These are phyloP conservation scores for Teunomyces panamensis DNA, from an alignment of 805 yeast genomes.

Conservation along the genomic window DNA sequence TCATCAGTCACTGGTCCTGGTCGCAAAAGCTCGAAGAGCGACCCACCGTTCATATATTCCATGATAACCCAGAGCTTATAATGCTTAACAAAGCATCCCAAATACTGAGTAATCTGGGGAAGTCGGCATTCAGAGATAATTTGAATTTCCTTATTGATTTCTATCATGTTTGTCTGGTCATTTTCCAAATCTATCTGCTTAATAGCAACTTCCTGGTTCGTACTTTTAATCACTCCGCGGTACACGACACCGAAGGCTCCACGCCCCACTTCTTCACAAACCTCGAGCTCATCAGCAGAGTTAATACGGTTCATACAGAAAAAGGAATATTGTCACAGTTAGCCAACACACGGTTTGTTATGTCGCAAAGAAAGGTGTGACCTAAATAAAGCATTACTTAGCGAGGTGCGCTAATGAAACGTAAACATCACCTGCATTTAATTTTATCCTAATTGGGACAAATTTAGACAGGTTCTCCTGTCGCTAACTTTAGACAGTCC, in stretches of 20 bases:
- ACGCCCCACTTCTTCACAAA: slow-evolving; percentile 59
- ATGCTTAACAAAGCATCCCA: slow-evolving; percentile 69
- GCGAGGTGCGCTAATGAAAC: neutral
- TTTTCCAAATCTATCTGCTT: slow-evolving; percentile 72
- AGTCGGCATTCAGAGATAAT: slow-evolving; percentile 65
- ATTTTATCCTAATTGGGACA: slow-evolving; percentile 3
- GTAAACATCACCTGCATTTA: slow-evolving; percentile 3
- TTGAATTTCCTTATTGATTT: slow-evolving; percentile 69
- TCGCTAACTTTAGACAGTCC: neutral
- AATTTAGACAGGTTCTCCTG: neutral
- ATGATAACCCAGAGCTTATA: slow-evolving; percentile 75
- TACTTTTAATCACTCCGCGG: slow-evolving; percentile 51
- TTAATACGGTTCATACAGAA: slow-evolving; percentile 12
- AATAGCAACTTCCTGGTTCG: slow-evolving; percentile 49
- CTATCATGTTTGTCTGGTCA: slow-evolving; percentile 60
- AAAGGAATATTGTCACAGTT: neutral
- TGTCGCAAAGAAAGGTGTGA: neutral
- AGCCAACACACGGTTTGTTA: neutral
- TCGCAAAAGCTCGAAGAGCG: slow-evolving; percentile 60
- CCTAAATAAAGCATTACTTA: neutral
- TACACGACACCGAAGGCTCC: slow-evolving; percentile 82
- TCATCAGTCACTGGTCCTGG: slow-evolving; percentile 60
- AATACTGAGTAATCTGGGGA: slow-evolving; percentile 60
- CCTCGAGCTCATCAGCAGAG: slow-evolving; percentile 39
- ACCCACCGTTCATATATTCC: slow-evolving; percentile 81